These are phyloP conservation scores for Trichoderma breve DNA, from an alignment of 2,329 filamentous ascomycete genomes.

Conservation along the genomic window DNA sequence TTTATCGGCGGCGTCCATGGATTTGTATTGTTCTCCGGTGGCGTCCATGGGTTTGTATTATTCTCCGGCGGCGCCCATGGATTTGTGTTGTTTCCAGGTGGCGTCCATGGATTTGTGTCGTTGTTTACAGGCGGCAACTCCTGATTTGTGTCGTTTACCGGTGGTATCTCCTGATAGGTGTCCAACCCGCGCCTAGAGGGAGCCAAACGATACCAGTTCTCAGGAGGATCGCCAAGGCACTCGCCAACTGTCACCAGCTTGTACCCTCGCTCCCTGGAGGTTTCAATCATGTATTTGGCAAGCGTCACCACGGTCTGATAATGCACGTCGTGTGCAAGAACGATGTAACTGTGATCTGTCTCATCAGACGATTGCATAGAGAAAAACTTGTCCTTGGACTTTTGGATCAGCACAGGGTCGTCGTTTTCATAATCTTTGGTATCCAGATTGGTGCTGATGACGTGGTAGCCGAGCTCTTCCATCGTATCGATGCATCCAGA, in stretches of 20 bases:
- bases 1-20: background rate
- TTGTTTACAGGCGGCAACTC: background rate
- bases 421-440: constrained; percentile 60
- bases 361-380: constrained; percentile 35
- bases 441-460: constrained; percentile 57
- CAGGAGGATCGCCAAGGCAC: constrained; percentile 52
- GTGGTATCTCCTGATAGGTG: constrained; percentile 6
- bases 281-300: constrained; percentile 42
- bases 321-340: constrained; percentile 54
- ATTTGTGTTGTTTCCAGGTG: background rate
- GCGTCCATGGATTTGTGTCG: background rate
- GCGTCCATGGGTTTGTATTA: background rate
- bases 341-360: constrained; percentile 42
- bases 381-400: constrained; percentile 41
- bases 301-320: constrained; percentile 45
- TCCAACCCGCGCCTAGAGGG: constrained; percentile 22
- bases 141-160: background rate
- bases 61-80: background rate
- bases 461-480: constrained; percentile 50
- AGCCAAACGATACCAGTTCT: constrained; percentile 50
- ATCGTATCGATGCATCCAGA: constrained; percentile 41
- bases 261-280: constrained; percentile 42
- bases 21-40: background rate
- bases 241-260: constrained; percentile 54
- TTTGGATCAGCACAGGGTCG: constrained; percentile 47